These are phyloP conservation scores for Bipolaris victoriae DNA, from an alignment of 2,329 filamentous ascomycete genomes.

Conservation along the genomic window DNA sequence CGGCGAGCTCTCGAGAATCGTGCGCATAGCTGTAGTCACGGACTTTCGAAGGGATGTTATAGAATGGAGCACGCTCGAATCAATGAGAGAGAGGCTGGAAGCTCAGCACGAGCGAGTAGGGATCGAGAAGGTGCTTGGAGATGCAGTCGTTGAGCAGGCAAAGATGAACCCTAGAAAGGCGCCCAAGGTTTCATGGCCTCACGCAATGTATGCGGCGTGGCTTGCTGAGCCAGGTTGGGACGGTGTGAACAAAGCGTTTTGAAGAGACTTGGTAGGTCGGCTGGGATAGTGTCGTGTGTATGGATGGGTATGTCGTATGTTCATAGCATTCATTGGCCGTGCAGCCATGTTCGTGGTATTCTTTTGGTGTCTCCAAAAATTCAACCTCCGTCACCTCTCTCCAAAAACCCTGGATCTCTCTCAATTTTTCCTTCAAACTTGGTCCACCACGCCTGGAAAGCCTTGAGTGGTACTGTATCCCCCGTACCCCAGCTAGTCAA, in stretches of 20 bases:
- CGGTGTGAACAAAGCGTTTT: constrained; percentile 43
- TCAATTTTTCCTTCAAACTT: constrained; percentile 92
- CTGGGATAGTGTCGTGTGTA: neutral
- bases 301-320: neutral
- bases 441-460: constrained; percentile 96
- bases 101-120: constrained; percentile 41
- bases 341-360: neutral
- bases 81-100: constrained; percentile 34
- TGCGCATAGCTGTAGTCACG: constrained; percentile 48
- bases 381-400: constrained; percentile 65
- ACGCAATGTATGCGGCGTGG: constrained; percentile 35
- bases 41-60: constrained; percentile 48
- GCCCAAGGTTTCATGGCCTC: constrained; percentile 48
- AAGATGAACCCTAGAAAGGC: constrained; percentile 48
- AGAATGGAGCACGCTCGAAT: constrained; percentile 25
- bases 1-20: constrained; percentile 45
- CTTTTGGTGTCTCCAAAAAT: neutral
- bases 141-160: constrained; percentile 52
- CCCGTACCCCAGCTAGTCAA: constrained; percentile 80
- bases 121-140: constrained; percentile 54
- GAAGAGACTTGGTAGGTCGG: constrained; percentile 3
- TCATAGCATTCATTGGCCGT: neutral
- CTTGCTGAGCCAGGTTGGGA: constrained; percentile 37
- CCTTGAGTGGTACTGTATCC: constrained; percentile 91
- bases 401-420: constrained; percentile 85